Conservation (phyloP, 768 basidiomycete species). For the Tylopilus subfusipes region DNA sequence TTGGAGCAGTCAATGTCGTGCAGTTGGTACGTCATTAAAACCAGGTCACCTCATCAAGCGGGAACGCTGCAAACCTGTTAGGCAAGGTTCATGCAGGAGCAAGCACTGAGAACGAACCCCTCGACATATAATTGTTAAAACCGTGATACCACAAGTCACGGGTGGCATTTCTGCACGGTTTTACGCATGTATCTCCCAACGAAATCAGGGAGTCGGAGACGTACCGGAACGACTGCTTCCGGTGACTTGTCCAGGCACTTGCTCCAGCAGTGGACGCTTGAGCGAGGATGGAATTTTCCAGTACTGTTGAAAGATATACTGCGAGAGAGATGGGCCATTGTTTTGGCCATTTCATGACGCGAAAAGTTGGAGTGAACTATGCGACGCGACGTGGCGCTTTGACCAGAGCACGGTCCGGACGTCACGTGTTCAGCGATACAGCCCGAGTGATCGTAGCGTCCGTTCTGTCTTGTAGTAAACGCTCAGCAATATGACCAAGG, state of each 20-base stretch:
- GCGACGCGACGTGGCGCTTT: slow-evolving; percentile 25
- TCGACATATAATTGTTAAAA: slow-evolving; percentile 82
- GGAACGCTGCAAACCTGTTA: slow-evolving; percentile 57
- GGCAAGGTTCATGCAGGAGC: slow-evolving; percentile 12
- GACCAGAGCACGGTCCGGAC: background rate
- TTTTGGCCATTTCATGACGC: slow-evolving; percentile 40
- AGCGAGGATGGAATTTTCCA: slow-evolving; percentile 28
- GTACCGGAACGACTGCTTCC: slow-evolving; percentile 57
- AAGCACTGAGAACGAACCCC: slow-evolving; percentile 45
- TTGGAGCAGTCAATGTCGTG: slow-evolving; percentile 32
- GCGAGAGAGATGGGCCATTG: slow-evolving; percentile 52
- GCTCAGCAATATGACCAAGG: slow-evolving; percentile 41
- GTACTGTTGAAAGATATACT: slow-evolving; percentile 36
- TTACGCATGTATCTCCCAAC: background rate
- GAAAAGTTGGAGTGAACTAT: slow-evolving; percentile 2
- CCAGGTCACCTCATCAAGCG: slow-evolving; percentile 68
- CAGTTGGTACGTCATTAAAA: slow-evolving; percentile 5
- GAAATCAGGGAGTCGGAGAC: slow-evolving; percentile 14
- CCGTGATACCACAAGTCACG: slow-evolving; percentile 89
- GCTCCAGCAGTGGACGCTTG: slow-evolving; percentile 20
- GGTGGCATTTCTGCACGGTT: slow-evolving; percentile 53
- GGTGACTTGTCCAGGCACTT: slow-evolving; percentile 52
- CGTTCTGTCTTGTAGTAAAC: background rate
- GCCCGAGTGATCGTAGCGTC: background rate
- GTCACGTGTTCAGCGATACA: slow-evolving; percentile 22